Evolutionary conservation across 257 asterid species (phyloP).

Genomic region (Pogostemon cablin): DNA sequence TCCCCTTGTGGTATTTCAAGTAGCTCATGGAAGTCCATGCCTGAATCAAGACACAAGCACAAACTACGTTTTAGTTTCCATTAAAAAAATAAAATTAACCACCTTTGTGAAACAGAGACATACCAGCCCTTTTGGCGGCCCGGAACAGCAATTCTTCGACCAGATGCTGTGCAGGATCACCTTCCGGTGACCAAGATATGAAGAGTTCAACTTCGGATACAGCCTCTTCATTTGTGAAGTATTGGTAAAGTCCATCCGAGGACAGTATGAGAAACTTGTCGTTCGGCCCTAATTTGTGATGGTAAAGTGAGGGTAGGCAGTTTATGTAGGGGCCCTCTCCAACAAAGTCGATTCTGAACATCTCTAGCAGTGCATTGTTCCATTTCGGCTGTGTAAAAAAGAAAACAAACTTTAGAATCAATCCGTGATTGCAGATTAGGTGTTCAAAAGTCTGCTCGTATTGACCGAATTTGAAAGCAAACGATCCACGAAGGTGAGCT

Average conservation of each 20-base stretch:
- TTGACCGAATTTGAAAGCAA: too few relatives aligned
- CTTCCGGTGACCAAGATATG: conserved; percentile 89
- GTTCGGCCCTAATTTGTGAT: conserved; percentile 69
- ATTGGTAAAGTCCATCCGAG: conserved; percentile 91
- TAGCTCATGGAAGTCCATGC: conserved; percentile 88
- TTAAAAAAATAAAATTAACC: background rate
- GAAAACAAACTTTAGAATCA: conserved; percentile 17
- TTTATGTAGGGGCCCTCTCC: conserved; percentile 74
- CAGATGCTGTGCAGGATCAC: conserved; percentile 97
- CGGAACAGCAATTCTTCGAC: conserved; percentile 88
- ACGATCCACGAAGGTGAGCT: too few relatives aligned
- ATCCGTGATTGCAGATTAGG: background rate
- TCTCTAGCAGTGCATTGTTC: conserved; percentile 84
- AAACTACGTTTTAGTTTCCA: background rate
- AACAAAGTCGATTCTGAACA: conserved; percentile 76
- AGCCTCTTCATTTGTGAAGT: conserved; percentile 97
- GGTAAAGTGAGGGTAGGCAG: conserved; percentile 78
- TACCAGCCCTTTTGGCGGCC: conserved; percentile 94
- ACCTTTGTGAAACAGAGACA: conserved; percentile 5
- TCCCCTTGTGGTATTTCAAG: conserved; percentile 98
- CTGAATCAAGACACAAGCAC: conserved; percentile 42
- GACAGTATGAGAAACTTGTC: conserved; percentile 82
- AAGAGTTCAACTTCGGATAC: conserved; percentile 83
- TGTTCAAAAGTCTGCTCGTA: too few relatives aligned
- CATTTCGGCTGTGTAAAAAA: conserved; percentile 78